These are phyloP conservation scores for Fagus sylvatica DNA, from an alignment of 306 rosid genomes.

Conservation along the genomic window DNA sequence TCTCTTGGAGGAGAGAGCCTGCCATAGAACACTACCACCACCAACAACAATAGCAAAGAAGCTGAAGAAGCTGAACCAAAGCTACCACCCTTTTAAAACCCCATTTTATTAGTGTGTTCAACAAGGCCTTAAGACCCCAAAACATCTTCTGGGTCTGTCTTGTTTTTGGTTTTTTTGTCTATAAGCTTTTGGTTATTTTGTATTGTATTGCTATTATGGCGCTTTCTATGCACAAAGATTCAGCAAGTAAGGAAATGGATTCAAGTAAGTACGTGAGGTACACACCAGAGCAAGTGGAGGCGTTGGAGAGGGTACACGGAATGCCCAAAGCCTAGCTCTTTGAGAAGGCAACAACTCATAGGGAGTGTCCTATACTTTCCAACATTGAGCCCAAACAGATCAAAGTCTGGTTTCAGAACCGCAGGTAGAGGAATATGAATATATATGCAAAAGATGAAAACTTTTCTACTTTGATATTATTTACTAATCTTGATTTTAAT, in stretches of 20 bases:
- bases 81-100: constrained; percentile 16
- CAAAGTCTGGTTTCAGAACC: constrained; percentile 98
- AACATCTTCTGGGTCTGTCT: constrained; percentile 5
- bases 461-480: neutral
- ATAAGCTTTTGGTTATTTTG: constrained; percentile 7
- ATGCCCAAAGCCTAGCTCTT: constrained; percentile 93
- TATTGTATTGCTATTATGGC: constrained; percentile 45
- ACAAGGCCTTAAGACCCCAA: neutral
- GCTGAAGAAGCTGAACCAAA: constrained; percentile 44
- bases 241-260: constrained; percentile 69
- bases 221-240: constrained; percentile 69
- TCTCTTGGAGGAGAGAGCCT: constrained; percentile 96
- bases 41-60: constrained; percentile 31
- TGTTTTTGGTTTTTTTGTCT: neutral
- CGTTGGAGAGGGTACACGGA: constrained; percentile 93
- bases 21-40: constrained; percentile 36
- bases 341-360: constrained; percentile 89
- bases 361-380: constrained; percentile 89
- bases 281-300: constrained; percentile 95
- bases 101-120: constrained; percentile 17
- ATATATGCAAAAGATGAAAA: neutral
- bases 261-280: constrained; percentile 87
- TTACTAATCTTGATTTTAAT: neutral
- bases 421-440: constrained; percentile 46
- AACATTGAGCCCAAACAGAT: constrained; percentile 97